Conservation (phyloP, 1,284 basidiomycete species). For the Ganoderma leucocontextum region DNA sequence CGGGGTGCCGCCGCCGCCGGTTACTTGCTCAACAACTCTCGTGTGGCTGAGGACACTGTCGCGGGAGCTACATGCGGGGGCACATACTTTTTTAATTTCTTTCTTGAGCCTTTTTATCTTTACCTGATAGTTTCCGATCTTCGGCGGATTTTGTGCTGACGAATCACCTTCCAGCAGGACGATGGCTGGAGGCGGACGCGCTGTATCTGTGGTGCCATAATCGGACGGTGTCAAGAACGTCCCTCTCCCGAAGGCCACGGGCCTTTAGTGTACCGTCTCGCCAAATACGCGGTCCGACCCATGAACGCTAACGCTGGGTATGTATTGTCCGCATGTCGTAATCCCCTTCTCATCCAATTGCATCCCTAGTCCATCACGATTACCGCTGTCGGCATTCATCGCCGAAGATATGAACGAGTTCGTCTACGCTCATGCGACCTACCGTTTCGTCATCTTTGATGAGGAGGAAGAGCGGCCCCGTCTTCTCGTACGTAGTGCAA, state of each 20-base stretch:
- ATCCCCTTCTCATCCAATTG: constrained; percentile 12
- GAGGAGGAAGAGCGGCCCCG: constrained; percentile 82
- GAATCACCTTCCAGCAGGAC: constrained; percentile 48
- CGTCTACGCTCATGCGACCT: constrained; percentile 87
- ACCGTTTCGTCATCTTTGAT: constrained; percentile 86
- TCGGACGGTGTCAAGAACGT: constrained; percentile 74
- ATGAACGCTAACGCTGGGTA: constrained; percentile 71
- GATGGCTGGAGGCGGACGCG: constrained; percentile 72
- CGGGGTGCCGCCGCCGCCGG: constrained; percentile 30
- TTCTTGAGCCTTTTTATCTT: constrained; percentile 31
- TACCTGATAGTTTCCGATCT: constrained; percentile 19
- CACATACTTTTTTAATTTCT: constrained; percentile 53
- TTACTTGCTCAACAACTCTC: constrained; percentile 82
- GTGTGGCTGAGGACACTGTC: constrained; percentile 68
- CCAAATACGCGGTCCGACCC: constrained; percentile 85
- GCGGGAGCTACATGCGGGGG: constrained; percentile 87
- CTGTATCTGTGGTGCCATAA: constrained; percentile 81
- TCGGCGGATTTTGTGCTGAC: constrained; percentile 12
- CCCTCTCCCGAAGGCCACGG: constrained; percentile 46
- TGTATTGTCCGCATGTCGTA: constrained; percentile 37
- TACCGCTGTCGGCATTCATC: constrained; percentile 85
- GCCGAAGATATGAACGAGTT: constrained; percentile 89
- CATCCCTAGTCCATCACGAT: constrained; percentile 58
- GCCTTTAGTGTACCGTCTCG: constrained; percentile 66
- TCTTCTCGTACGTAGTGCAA: constrained; percentile 66